Evolutionary conservation across 2,329 filamentous ascomycete species (phyloP), one percentile per base, ranked within the genome.

Genomic region (Hypomyces perniciosus): DNA sequence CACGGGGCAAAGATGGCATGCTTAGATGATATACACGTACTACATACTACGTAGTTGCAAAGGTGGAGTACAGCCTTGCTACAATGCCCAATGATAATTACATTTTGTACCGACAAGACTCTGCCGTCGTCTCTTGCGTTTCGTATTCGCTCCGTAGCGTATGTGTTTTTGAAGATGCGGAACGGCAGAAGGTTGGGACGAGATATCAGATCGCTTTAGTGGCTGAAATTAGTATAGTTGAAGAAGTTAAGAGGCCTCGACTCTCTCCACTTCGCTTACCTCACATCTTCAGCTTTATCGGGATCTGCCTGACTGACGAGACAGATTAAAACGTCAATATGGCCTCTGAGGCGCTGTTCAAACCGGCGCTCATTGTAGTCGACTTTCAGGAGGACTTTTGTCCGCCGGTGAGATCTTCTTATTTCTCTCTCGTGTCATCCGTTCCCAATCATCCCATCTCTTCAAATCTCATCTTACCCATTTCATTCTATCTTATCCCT

Each of bases 301-400:
- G 20, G 20, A 20, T 20, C 20, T 20, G 20, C 20, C 20, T 20
- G 20, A 20, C 20, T 20, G 20, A 20, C 20, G 20, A 20, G 20
- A 20, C 20, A 20, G 34, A 37, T 41, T 8, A 29, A 7, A 44
- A 30, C 37, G 31, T 10, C 44, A 41, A 35, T 39, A 51, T 48
- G 41, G 50, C 46, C 34, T 30, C 43, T 39, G 39, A 26, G 12
- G 46, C n/a, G 4, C 12, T 53, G 4, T 78, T 78, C 54, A 71
- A 63, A 45, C 75, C 79, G 4, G 79, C 79, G 2, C 69, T 83
- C 27, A 69, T 96, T 44, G 78, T 96, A 8, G 85, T 96, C 48
- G 91, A 96, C 68, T 78, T 95, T 63, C 93, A 97, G 70, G 86
- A 96, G 68, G 92, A 97, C 72, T 97, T 96, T 68, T 95, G 90